Base-by-base conservation (phyloP, 2,329 filamentous ascomycete species). In the Xylariaceae sp. region DNA sequence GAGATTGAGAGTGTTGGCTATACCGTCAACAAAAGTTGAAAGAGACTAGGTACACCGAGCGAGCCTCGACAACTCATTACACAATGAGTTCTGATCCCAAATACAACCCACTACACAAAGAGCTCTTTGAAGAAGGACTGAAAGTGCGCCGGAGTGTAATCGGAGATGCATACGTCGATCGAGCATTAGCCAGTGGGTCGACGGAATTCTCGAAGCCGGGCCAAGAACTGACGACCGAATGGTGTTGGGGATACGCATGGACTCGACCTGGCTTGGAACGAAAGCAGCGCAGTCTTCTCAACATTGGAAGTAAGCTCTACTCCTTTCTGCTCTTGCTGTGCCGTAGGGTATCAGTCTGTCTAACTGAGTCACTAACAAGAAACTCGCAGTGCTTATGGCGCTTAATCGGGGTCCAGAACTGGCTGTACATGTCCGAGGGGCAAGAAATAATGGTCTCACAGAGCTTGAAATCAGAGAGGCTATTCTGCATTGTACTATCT, bases 241-340 rank as follows among this genome's bases (percentile, higher is more conserved):
- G 70, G 57, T 78, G 75, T 63, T 85, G 80, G 81, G 80, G 79
- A 12, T 72, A 72, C 44, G 72, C 75, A 19, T 85, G 81, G 81
- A 75, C 75, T 3, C 72, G 81, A 7, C 79, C 78, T 0, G 81
- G 80, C 0, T 70, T 85, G 8, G 72, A 76, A 28, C 71, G 73
- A 44, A 80, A 83, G 57, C 74, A 79, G 50, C 71, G 81, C 35
- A 77, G 71, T 39, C 66, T 85, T 41, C 30, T 32, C 8, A 32
- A 32, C 30, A 17, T n/a, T n/a, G 30, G 30, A 32, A 35, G 33
- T 7, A 22, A 19, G 12, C 19, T 7, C 11, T 7, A 18, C 9
- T 35, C 16, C 13, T 35, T 4, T n/a, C 30, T 17, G 30, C 13
- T n/a, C 13, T n/a, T 7, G 6, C n/a, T n/a, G n/a, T n/a, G n/a